phyloP scores from a whole-genome alignment of 1,284 basidiomycete genomes.

The Trichosporon sp. region DNA sequence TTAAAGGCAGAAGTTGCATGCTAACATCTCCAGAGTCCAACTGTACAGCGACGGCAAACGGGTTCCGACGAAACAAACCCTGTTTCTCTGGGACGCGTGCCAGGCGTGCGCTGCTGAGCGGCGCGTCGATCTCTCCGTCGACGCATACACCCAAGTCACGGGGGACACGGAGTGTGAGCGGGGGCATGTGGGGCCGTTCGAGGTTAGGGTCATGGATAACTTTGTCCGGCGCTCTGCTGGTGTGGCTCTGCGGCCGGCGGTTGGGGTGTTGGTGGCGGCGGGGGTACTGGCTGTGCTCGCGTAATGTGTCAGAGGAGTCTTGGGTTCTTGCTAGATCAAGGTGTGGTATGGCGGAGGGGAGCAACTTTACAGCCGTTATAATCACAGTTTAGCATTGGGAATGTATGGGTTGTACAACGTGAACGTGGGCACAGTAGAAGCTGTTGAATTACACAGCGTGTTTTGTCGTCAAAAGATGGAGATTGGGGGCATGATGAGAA shows the following conservation, averaged over 20 bases:
- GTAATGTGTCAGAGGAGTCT: background rate
- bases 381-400: background rate
- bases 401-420: constrained; percentile 10
- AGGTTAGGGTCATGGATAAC: constrained; percentile 31
- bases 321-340: background rate
- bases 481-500: background rate
- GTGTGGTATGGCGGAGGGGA: background rate
- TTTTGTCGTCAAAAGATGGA: background rate
- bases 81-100: constrained; percentile 34
- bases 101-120: constrained; percentile 28
- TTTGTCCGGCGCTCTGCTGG: constrained; percentile 14
- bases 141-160: constrained; percentile 25
- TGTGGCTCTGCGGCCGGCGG: background rate
- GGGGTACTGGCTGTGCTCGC: background rate
- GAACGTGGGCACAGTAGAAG: background rate
- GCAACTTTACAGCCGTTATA: background rate
- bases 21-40: constrained; percentile 25
- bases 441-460: background rate
- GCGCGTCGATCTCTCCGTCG: constrained; percentile 28
- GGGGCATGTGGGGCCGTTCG: constrained; percentile 28
- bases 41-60: constrained; percentile 20
- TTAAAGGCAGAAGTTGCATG: background rate
- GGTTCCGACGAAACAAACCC: constrained; percentile 3
- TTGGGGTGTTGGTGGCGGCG: background rate
- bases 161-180: constrained; percentile 26